These are phyloP conservation scores for Xerocomus minutiporus DNA, from an alignment of 1,284 basidiomycete genomes.

Conservation along the genomic window DNA sequence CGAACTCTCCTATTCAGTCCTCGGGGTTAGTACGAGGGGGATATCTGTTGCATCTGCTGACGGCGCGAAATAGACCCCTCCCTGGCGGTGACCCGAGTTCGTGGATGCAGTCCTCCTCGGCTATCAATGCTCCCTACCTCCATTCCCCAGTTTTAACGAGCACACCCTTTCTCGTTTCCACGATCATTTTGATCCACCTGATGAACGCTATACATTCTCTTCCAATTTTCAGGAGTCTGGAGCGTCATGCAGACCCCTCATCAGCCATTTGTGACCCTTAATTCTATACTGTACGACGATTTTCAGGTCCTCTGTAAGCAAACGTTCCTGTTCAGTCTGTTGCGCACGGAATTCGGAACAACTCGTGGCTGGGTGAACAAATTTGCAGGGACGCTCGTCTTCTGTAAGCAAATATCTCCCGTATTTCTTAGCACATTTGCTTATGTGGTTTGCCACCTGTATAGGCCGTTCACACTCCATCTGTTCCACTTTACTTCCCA, in stretches of 20 bases:
- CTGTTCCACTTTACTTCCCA: accelerated
- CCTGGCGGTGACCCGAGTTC: neutral
- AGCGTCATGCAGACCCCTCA: neutral
- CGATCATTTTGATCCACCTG: neutral
- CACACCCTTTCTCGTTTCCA: too few relatives aligned
- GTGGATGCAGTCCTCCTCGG: neutral
- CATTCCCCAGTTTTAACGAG: accelerated
- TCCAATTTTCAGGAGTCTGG: neutral
- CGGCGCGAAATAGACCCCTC: slow-evolving; percentile 1
- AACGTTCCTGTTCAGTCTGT: too few relatives aligned
- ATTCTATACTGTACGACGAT: neutral
- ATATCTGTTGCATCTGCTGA: slow-evolving; percentile 1
- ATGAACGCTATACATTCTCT: neutral
- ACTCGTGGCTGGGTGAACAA: too few relatives aligned
- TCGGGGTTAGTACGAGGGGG: slow-evolving; percentile 3
- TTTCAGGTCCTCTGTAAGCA: too few relatives aligned
- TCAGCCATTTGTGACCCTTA: neutral
- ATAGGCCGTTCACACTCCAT: neutral
- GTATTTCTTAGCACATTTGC: neutral
- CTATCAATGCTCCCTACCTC: neutral
- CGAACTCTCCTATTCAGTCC: slow-evolving; percentile 5
- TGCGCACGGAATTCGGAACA: too few relatives aligned
- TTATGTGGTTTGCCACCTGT: neutral
- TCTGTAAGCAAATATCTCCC: neutral
- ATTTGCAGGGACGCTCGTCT: neutral